These are phyloP conservation scores for Ceratobasidium sp. DNA, from an alignment of 1,284 basidiomycete genomes.

Conservation along the genomic window DNA sequence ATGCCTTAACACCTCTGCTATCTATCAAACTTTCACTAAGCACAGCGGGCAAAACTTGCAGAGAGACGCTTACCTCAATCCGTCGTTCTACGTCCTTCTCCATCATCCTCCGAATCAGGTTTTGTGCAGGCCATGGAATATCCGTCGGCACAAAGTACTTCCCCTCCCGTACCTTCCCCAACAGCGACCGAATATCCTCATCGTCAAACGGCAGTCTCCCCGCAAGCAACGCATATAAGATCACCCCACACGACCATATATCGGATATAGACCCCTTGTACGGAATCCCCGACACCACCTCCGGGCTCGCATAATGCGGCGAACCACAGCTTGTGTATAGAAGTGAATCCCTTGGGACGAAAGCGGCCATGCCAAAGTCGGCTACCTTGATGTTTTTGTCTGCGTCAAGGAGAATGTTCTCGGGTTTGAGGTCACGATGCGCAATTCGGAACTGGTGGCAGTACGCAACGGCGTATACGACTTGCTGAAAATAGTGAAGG, in stretches of 20 bases:
- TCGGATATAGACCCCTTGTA: slow-evolving; percentile 94
- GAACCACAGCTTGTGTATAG: slow-evolving; percentile 94
- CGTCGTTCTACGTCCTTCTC: slow-evolving; percentile 84
- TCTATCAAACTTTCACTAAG: slow-evolving; percentile 56
- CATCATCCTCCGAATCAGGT: slow-evolving; percentile 91
- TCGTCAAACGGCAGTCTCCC: slow-evolving; percentile 96
- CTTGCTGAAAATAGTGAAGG: slow-evolving; percentile 95
- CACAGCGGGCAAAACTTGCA: slow-evolving; percentile 30
- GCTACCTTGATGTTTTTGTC: slow-evolving; percentile 95
- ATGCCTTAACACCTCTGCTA: slow-evolving; percentile 87
- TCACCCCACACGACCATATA: slow-evolving; percentile 99
- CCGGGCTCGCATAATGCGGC: slow-evolving; percentile 98
- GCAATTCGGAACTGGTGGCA: slow-evolving; percentile 98
- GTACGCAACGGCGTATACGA: slow-evolving; percentile 95
- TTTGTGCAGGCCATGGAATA: slow-evolving; percentile 81
- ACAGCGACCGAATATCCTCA: slow-evolving; percentile 78
- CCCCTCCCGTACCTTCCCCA: slow-evolving; percentile 89
- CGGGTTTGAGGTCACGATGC: slow-evolving; percentile 97
- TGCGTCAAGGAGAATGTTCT: slow-evolving; percentile 91
- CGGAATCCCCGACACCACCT: slow-evolving; percentile 86
- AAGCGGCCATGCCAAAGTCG: slow-evolving; percentile 99
- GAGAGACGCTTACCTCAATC: slow-evolving; percentile 71
- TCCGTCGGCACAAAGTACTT: slow-evolving; percentile 86
- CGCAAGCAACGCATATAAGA: slow-evolving; percentile 92
- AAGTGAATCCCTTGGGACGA: slow-evolving; percentile 75